Conservation (phyloP, 2,329 filamentous ascomycete genomes). For the Periconia sp. region DNA sequence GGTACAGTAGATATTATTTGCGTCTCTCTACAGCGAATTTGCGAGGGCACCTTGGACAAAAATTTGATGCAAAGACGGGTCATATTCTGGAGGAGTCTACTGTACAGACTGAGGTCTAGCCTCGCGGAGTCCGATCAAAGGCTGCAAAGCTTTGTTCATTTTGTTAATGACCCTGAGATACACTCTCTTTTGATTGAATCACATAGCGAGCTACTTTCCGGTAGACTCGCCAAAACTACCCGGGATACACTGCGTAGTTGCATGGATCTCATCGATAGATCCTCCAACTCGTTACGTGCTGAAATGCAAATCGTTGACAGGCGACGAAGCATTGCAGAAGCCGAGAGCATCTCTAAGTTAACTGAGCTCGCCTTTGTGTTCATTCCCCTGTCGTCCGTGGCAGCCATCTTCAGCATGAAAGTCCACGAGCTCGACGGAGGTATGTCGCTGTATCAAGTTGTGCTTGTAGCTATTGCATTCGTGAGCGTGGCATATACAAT, state of each 20-base stretch:
- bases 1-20: slow-evolving; percentile 18
- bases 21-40: slow-evolving; percentile 17
- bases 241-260: slow-evolving; percentile 10
- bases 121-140: slow-evolving; percentile 15
- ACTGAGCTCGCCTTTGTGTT: slow-evolving; percentile 43
- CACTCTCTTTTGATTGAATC: slow-evolving; percentile 2
- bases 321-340: slow-evolving; percentile 34
- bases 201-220: slow-evolving; percentile 5
- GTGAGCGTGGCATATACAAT: slow-evolving; percentile 15
- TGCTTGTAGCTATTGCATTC: slow-evolving; percentile 13
- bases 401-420: slow-evolving; percentile 37
- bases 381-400: slow-evolving; percentile 36
- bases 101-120: slow-evolving; percentile 14
- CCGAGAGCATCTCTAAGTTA: slow-evolving; percentile 35
- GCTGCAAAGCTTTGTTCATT: slow-evolving; percentile 12
- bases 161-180: slow-evolving; percentile 6
- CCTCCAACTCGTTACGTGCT: slow-evolving; percentile 40
- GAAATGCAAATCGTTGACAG: slow-evolving; percentile 42
- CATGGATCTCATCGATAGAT: slow-evolving; percentile 25
- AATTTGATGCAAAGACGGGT: slow-evolving; percentile 22
- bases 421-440: slow-evolving; percentile 26
- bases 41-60: slow-evolving; percentile 21
- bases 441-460: slow-evolving; percentile 17
- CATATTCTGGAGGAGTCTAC: slow-evolving; percentile 19
- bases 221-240: slow-evolving; percentile 12